Base-by-base conservation (phyloP, 2,329 filamentous ascomycete genomes). In the Penicillium sp. region DNA sequence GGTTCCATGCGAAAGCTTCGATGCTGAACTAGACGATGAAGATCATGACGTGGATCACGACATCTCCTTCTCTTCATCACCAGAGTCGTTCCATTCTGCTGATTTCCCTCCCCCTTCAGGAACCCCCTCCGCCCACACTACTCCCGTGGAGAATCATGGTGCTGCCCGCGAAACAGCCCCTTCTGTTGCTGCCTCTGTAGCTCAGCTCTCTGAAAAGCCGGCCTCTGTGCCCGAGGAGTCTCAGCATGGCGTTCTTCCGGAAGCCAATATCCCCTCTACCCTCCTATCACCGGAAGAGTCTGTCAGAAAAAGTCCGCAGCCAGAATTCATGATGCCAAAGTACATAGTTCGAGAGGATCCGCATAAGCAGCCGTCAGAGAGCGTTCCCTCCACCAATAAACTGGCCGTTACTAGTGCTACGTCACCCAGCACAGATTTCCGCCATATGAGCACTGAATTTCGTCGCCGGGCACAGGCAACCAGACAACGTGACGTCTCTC, bases 401-500 rank as follows among this genome's bases (percentile, higher is more conserved):
- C n/a, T 31, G 4, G 7, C 2, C 50, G 36, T 39, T 74, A 59
- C 52, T 73, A 64, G 66, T 66, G 69, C 62, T 77, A 74, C 70
- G 16, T 58, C 61, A 6, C 59, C 63, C 3, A 66, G 62, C 13
- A 58, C 69, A 6, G 65, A 73, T 43, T 64, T 71, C 14, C 59
- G 65, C 37, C 70, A 69, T 35, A 73, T 73, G 62, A 75, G 71
- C 50, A 43, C 65, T 6, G 68, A 71, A 36, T 72, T 82, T 49
- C 81, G 83, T 49, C 79, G 85, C 49, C 83, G 86, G 24, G 81
- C 84, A 2, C 86, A 84, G 6, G 80, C 82, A 14, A 78, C 81
- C 2, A 79, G 81, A 57, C 80, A 82, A 58, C 83, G 85, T 39
- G 83, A 83, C 9, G 78, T 89, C 7, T 89, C 89, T 0, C 88